Evolutionary conservation across 2,329 filamentous ascomycete species (phyloP).

Genomic region (Talaromyces sp.): DNA sequence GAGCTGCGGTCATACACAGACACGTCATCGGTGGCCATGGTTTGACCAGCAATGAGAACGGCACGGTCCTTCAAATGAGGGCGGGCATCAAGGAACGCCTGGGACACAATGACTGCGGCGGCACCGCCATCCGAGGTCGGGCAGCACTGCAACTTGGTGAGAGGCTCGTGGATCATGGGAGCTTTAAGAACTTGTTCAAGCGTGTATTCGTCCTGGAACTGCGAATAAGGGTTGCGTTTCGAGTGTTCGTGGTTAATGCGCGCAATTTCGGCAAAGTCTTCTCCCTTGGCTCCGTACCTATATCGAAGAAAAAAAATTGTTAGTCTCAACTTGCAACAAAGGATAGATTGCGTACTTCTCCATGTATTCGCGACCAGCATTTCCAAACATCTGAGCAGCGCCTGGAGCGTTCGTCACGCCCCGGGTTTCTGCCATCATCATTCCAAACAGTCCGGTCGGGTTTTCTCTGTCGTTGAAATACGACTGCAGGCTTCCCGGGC

Average conservation of each 20-base stretch:
- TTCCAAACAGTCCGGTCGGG: slow-evolving; percentile 64
- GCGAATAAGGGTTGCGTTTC: slow-evolving; percentile 91
- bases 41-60: slow-evolving; percentile 83
- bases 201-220: slow-evolving; percentile 90
- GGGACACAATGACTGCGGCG: slow-evolving; percentile 81
- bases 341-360: slow-evolving; percentile 60
- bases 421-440: slow-evolving; percentile 78
- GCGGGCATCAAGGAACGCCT: slow-evolving; percentile 78
- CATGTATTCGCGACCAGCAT: slow-evolving; percentile 90
- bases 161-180: slow-evolving; percentile 73
- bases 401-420: slow-evolving; percentile 77
- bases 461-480: slow-evolving; percentile 82
- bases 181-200: slow-evolving; percentile 73
- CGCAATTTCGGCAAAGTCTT: slow-evolving; percentile 93
- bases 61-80: slow-evolving; percentile 78
- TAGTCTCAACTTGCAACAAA: neutral
- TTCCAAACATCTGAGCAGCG: slow-evolving; percentile 91
- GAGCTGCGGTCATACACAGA: slow-evolving; percentile 70
- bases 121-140: slow-evolving; percentile 91
- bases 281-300: slow-evolving; percentile 72
- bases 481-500: slow-evolving; percentile 74
- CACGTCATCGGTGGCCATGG: slow-evolving; percentile 77
- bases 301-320: neutral
- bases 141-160: slow-evolving; percentile 98
- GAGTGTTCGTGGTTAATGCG: slow-evolving; percentile 91